These are phyloP conservation scores for Salvia rosmarinus DNA, from an alignment of 257 asterid species.

Conservation along the genomic window DNA sequence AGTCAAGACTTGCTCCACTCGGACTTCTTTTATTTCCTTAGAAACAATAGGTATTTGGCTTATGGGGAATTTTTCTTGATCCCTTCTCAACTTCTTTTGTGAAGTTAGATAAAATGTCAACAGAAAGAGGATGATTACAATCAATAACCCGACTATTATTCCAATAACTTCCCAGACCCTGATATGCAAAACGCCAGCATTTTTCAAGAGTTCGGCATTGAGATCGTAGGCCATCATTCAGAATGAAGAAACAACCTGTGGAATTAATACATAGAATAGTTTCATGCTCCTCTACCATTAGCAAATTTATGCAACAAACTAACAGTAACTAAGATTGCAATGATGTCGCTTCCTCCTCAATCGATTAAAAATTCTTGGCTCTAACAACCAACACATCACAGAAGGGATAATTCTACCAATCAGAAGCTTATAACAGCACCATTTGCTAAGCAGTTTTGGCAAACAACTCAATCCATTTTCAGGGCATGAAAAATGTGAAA, in stretches of 20 bases:
- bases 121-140: conserved; percentile 66
- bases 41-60: conserved; percentile 80
- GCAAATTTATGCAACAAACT: neutral
- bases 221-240: conserved; percentile 81
- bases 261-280: conserved; percentile 25
- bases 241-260: conserved; percentile 46
- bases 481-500: conserved; percentile 8
- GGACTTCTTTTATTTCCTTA: conserved; percentile 88
- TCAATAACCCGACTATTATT: conserved; percentile 68
- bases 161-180: conserved; percentile 94
- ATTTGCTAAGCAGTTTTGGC: neutral
- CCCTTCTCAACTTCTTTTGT: conserved; percentile 63
- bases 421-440: neutral
- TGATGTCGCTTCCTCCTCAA: neutral
- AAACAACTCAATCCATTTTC: neutral
- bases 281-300: neutral
- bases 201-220: conserved; percentile 58
- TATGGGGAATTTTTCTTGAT: conserved; percentile 53
- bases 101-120: conserved; percentile 69
- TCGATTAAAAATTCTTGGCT: neutral
- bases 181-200: conserved; percentile 66
- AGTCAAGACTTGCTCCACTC: conserved; percentile 74
- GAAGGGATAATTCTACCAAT: neutral
- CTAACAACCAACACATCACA: neutral
- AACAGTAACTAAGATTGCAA: neutral